A percentile compares a stretch with the other conserved stretches of the same genome.
These are phyloP conservation scores for Boletus subcaerulescens DNA, from an alignment of 768 basidiomycete genomes.

Conservation along the genomic window DNA sequence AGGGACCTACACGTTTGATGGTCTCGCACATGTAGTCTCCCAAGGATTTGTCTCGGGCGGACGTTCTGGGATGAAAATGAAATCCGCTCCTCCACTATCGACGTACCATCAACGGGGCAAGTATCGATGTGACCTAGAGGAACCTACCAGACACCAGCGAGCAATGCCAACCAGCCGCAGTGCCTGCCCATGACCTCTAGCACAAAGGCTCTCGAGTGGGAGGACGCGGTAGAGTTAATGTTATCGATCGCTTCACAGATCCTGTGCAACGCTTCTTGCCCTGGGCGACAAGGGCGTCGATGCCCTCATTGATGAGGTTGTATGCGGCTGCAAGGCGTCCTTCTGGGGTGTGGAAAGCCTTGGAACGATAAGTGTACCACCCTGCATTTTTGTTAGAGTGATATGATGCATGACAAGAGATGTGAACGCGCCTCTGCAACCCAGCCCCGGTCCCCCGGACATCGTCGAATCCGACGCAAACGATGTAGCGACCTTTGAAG, in stretches of 20 bases:
- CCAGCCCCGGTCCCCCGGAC: constrained; percentile 95
- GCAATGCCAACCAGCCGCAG: constrained; percentile 95
- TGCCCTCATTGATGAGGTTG: constrained; percentile 94
- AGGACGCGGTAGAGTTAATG: constrained; percentile 94
- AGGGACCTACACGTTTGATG: constrained; percentile 64
- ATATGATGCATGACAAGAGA: too few relatives aligned
- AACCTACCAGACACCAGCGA: constrained; percentile 84
- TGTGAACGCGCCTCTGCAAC: constrained; percentile 66
- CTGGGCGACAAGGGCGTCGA: constrained; percentile 86
- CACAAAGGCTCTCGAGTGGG: constrained; percentile 96
- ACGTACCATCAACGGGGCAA: constrained; percentile 32
- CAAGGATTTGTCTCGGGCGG: constrained; percentile 62
- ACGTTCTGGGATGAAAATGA: constrained; percentile 94
- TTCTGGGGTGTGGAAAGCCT: constrained; percentile 79
- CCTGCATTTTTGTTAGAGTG: constrained; percentile 40
- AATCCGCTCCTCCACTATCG: constrained; percentile 87
- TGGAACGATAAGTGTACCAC: constrained; percentile 91
- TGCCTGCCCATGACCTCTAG: constrained; percentile 99
- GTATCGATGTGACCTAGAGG: background rate
- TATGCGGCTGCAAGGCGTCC: constrained; percentile 83
- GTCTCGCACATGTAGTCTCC: constrained; percentile 86
- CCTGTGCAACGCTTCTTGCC: constrained; percentile 86
- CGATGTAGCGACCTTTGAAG: constrained; percentile 93
- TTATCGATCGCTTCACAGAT: constrained; percentile 99
- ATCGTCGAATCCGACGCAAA: constrained; percentile 97